Evolutionary conservation across 1,284 basidiomycete species (phyloP).

Genomic region (Ceratobasidium sp.): DNA sequence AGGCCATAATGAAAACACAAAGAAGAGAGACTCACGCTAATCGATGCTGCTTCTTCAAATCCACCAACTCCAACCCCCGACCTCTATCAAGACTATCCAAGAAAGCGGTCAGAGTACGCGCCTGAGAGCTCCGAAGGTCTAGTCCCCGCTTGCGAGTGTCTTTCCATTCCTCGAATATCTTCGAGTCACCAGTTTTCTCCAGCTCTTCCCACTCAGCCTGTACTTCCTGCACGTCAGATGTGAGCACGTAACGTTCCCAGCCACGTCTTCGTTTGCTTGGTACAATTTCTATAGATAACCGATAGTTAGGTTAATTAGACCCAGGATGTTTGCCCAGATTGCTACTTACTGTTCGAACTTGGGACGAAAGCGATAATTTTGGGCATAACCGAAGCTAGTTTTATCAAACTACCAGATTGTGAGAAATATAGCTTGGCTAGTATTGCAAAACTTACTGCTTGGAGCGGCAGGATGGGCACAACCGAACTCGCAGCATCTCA

Average conservation of each 20-base stretch:
- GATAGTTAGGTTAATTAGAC: not conserved
- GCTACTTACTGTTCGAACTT: slow-evolving; percentile 10
- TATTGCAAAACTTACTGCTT: not conserved
- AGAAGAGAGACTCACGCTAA: slow-evolving; percentile 10
- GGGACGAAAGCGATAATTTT: not conserved
- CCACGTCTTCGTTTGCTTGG: slow-evolving; percentile 28
- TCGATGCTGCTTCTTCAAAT: not conserved
- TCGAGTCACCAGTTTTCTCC: not conserved
- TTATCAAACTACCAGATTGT: not conserved
- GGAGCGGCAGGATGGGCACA: slow-evolving; percentile 16
- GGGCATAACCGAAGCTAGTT: not conserved
- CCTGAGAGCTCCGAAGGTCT: not conserved
- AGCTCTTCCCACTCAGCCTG: not conserved
- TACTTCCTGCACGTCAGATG: not conserved
- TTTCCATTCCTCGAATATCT: not conserved
- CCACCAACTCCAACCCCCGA: slow-evolving; percentile 9
- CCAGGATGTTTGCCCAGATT: not conserved
- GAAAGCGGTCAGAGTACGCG: not conserved
- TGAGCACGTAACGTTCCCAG: not conserved
- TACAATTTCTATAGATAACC: slow-evolving; percentile 21
- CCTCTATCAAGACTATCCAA: not conserved
- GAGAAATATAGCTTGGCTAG: not conserved
- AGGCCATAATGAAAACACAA: not conserved
- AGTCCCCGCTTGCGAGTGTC: not conserved
- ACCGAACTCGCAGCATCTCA: too few relatives aligned